A percentile compares a stretch with the other conserved stretches of the same genome.
phyloP scores from a whole-genome alignment of 2,329 filamentous ascomycete genomes.

The Rugonectria rugulosa region DNA sequence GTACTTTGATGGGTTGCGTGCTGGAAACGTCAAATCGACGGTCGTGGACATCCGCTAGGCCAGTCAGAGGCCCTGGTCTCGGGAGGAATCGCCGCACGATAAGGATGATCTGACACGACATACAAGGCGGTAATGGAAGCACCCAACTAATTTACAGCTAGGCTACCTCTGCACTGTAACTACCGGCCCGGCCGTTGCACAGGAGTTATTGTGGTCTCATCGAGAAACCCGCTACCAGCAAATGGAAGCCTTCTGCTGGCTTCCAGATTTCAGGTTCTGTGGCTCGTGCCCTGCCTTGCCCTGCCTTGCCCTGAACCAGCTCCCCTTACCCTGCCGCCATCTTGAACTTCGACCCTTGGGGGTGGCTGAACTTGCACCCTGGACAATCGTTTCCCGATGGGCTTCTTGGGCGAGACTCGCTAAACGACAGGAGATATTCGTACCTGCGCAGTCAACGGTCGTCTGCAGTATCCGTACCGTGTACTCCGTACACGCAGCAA shows the following conservation, averaged over 20 bases:
- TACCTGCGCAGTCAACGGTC: no score
- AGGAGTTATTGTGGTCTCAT: slow-evolving; percentile 21
- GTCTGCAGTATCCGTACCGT: no score
- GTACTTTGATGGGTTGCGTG: slow-evolving; percentile 3
- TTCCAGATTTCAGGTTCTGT: slow-evolving; percentile 31
- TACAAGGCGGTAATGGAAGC: no score
- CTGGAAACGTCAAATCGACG: slow-evolving; percentile 5
- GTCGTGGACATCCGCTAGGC: slow-evolving; percentile 16
- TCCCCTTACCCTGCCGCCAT: slow-evolving; percentile 34
- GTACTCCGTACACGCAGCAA: not conserved
- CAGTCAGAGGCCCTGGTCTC: slow-evolving; percentile 14
- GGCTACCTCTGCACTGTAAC: slow-evolving; percentile 26
- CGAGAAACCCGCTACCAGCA: slow-evolving; percentile 5
- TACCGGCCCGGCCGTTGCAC: slow-evolving; percentile 31
- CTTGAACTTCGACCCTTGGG: slow-evolving; percentile 10
- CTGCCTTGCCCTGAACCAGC: no score
- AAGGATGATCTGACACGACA: slow-evolving; percentile 42
- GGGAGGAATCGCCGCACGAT: slow-evolving; percentile 30
- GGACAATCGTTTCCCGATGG: slow-evolving; percentile 4
- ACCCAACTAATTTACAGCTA: no score
- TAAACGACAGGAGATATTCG: no score
- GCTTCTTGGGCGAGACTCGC: not conserved
- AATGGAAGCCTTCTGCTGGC: slow-evolving; percentile 14
- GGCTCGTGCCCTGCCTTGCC: slow-evolving; percentile 19
- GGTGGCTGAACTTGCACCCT: slow-evolving; percentile 5